A percentile compares a stretch with the other conserved stretches of the same genome.
Evolutionary conservation across 495 filamentous ascomycete species (phyloP).

Genomic region (Lophiostoma macrostomum): DNA sequence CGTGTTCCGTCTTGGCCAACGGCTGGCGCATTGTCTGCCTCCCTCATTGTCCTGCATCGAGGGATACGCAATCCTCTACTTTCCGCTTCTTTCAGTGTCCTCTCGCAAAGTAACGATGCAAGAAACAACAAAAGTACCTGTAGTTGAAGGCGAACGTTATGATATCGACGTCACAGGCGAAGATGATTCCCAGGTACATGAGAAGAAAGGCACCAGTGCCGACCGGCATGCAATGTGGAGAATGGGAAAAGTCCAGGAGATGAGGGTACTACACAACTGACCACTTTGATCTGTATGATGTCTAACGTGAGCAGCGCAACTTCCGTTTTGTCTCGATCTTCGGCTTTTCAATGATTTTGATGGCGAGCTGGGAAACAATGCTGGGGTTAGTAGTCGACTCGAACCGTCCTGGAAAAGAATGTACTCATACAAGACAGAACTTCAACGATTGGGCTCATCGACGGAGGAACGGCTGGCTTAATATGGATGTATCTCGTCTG

Average conservation of each 20-base stretch:
- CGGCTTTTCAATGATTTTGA: constrained; percentile 32
- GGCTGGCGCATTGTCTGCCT: too few relatives aligned
- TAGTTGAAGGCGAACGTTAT: constrained; percentile 4
- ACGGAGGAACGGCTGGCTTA: constrained; percentile 38
- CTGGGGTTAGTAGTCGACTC: constrained; percentile 3
- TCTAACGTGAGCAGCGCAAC: constrained; percentile 23
- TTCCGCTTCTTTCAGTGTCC: too few relatives aligned
- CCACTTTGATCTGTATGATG: neutral
- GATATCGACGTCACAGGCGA: constrained; percentile 14
- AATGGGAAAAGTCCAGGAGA: constrained; percentile 32
- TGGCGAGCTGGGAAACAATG: constrained; percentile 23
- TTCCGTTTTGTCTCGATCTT: constrained; percentile 33
- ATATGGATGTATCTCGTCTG: constrained; percentile 16
- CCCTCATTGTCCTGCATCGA: neutral
- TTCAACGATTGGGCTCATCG: constrained; percentile 27
- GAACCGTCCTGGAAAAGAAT: neutral
- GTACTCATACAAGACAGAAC: neutral
- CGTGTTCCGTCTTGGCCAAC: too few relatives aligned
- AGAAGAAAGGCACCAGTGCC: constrained; percentile 24
- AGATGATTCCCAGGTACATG: constrained; percentile 3
- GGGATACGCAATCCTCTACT: neutral
- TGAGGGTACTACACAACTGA: constrained; percentile 18
- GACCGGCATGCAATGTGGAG: constrained; percentile 27
- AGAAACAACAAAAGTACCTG: constrained; percentile 6
- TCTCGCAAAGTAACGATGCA: too few relatives aligned